phyloP scores from a whole-genome alignment of 768 basidiomycete species.

The Phlegmacium glaucopus region DNA sequence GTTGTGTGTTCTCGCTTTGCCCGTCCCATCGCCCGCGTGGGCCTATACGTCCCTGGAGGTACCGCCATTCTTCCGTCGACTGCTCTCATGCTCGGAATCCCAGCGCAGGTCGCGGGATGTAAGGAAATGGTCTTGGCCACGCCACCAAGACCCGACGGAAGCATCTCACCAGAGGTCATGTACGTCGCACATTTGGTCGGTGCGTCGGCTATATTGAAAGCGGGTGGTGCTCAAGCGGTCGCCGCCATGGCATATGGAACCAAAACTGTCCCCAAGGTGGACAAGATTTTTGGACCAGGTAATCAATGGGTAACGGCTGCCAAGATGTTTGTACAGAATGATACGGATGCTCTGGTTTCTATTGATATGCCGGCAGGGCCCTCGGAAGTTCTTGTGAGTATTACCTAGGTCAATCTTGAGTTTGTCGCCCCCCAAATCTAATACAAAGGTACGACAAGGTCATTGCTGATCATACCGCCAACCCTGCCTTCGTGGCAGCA shows the following conservation, averaged over 20 bases:
- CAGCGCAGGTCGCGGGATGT: conserved; percentile 96
- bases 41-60: conserved; percentile 95
- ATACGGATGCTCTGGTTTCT: conserved; percentile 91
- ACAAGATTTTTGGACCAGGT: conserved; percentile 99
- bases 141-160: conserved; percentile 91
- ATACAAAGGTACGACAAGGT: conserved; percentile 51
- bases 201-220: conserved; percentile 86
- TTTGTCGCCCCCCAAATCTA: not conserved
- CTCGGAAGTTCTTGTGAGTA: conserved; percentile 90
- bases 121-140: conserved; percentile 90
- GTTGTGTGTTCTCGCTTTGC: conserved; percentile 95
- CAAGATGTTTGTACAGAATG: conserved; percentile 99
- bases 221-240: conserved; percentile 95
- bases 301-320: conserved; percentile 99
- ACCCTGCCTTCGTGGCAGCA: conserved; percentile 90
- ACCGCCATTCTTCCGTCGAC: conserved; percentile 96
- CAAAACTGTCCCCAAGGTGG: conserved; percentile 91
- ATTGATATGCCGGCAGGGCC: conserved; percentile 99
- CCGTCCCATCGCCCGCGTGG: conserved; percentile 92
- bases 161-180: conserved; percentile 94
- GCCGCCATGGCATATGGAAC: conserved; percentile 98
- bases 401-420: not conserved
- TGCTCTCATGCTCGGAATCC: conserved; percentile 96
- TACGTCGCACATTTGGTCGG: conserved; percentile 93
- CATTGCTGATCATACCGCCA: conserved; percentile 84